These are phyloP conservation scores for Lasiodiplodia hormozganensis DNA, from an alignment of 2,329 filamentous ascomycete genomes.

Conservation along the genomic window DNA sequence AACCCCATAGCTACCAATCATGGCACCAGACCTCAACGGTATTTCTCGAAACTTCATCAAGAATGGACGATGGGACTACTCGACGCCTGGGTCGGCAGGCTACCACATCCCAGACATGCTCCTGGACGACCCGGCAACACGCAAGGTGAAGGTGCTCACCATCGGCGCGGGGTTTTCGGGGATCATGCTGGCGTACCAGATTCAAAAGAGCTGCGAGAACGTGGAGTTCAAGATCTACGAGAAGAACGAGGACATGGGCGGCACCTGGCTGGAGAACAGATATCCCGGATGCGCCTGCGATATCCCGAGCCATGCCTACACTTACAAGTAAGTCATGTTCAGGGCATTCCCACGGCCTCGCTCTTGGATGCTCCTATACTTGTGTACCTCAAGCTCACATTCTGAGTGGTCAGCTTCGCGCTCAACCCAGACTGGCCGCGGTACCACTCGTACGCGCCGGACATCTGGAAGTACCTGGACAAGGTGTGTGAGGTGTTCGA, in stretches of 20 bases:
- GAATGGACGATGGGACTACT: slow-evolving; percentile 51
- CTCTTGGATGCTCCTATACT: too few relatives aligned
- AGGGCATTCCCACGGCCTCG: not conserved
- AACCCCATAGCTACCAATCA: slow-evolving; percentile 30
- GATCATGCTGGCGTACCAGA: slow-evolving; percentile 56
- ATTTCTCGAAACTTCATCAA: slow-evolving; percentile 35
- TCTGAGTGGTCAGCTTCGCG: slow-evolving; percentile 42
- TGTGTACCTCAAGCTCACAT: too few relatives aligned
- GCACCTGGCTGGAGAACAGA: slow-evolving; percentile 56
- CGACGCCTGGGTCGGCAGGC: slow-evolving; percentile 50
- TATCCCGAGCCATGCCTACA: slow-evolving; percentile 55
- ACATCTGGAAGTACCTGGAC: slow-evolving; percentile 58
- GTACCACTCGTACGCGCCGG: slow-evolving; percentile 54
- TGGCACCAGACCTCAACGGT: slow-evolving; percentile 54
- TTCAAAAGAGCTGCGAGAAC: slow-evolving; percentile 53
- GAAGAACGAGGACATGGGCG: slow-evolving; percentile 54
- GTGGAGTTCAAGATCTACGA: slow-evolving; percentile 58
- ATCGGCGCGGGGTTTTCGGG: slow-evolving; percentile 58
- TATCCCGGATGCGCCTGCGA: slow-evolving; percentile 54
- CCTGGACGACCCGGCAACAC: slow-evolving; percentile 49
- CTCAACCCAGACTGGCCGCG: slow-evolving; percentile 56
- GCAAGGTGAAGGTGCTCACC: slow-evolving; percentile 55
- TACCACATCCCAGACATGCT: slow-evolving; percentile 50
- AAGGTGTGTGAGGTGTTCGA: slow-evolving; percentile 58
- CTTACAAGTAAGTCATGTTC: slow-evolving; percentile 37